Conservation (phyloP, 257 asterid species). For the Phtheirospermum japonicum region DNA sequence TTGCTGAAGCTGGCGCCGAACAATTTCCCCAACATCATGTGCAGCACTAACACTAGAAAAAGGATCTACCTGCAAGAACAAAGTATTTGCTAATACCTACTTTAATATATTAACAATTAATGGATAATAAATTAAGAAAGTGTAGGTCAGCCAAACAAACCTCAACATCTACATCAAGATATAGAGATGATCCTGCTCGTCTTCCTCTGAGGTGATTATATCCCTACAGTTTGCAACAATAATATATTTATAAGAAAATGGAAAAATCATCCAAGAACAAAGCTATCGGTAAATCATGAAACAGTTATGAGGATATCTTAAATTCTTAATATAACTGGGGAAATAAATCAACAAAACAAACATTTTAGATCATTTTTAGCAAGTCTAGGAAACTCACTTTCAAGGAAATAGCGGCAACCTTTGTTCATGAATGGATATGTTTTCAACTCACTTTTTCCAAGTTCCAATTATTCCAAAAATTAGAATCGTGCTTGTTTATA, state of each 20-base stretch:
- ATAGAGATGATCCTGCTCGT: slow-evolving; percentile 90
- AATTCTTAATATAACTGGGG: no score
- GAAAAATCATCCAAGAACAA: not conserved
- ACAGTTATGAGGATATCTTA: no score
- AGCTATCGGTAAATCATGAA: no score
- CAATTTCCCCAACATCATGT: slow-evolving; percentile 81
- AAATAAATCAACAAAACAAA: no score
- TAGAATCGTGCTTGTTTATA: no score
- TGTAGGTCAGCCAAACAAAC: slow-evolving; percentile 34
- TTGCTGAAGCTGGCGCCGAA: slow-evolving; percentile 63
- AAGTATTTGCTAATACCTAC: slow-evolving; percentile 24
- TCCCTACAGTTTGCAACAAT: slow-evolving; percentile 59
- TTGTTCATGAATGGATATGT: no score
- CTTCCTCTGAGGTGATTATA: slow-evolving; percentile 86
- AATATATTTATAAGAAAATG: slow-evolving; percentile 16
- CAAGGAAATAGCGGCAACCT: no score
- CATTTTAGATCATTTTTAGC: no score
- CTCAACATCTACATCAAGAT: slow-evolving; percentile 88
- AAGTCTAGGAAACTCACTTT: no score
- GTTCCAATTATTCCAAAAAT: no score
- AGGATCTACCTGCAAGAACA: slow-evolving; percentile 67
- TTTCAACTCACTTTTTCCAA: no score
- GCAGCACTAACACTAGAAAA: slow-evolving; percentile 96
- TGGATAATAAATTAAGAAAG: slow-evolving; percentile 14
- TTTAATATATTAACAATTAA: not conserved